phyloP scores from a whole-genome alignment of 2,329 filamentous ascomycete genomes.

The Grosmannia huntii region DNA sequence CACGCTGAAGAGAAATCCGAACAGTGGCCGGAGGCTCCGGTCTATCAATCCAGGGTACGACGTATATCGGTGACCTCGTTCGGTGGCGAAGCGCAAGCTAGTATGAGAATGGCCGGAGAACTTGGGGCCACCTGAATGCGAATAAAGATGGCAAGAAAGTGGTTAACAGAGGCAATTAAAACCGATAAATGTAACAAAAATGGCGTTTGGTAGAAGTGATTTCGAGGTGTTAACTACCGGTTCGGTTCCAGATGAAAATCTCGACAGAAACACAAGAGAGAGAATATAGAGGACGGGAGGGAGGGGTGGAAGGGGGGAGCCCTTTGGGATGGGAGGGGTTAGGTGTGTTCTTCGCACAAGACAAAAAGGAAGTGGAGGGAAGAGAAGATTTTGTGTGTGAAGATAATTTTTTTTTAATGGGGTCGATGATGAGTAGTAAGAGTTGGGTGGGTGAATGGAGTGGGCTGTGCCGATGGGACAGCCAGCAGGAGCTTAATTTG shows the following conservation, averaged over 20 bases:
- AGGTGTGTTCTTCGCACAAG: conserved; percentile 1
- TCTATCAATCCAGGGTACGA: not conserved
- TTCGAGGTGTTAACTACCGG: not conserved
- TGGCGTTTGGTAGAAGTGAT: too few relatives aligned
- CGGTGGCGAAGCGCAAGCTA: not conserved
- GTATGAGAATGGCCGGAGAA: not conserved
- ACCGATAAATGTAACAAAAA: not conserved
- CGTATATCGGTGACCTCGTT: not conserved
- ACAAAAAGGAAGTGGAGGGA: conserved; percentile 4
- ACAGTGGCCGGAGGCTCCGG: not conserved
- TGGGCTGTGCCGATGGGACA: not conserved
- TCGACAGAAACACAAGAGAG: not conserved
- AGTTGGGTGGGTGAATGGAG: not conserved
- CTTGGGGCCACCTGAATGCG: not conserved
- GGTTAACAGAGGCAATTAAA: not conserved
- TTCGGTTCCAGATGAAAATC: not conserved
- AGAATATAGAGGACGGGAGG: not conserved
- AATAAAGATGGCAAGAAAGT: not conserved
- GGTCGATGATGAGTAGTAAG: conserved; percentile 8
- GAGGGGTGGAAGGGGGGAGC: not conserved
- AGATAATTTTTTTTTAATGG: conserved; percentile 15
- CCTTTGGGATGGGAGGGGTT: conserved; percentile 1
- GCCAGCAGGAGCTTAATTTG: conserved; percentile 7
- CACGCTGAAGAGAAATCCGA: not conserved
- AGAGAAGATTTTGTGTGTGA: conserved; percentile 14